Evolutionary conservation across 2,329 filamentous ascomycete genomes (phyloP).

Genomic region (Penicillium sp.): DNA sequence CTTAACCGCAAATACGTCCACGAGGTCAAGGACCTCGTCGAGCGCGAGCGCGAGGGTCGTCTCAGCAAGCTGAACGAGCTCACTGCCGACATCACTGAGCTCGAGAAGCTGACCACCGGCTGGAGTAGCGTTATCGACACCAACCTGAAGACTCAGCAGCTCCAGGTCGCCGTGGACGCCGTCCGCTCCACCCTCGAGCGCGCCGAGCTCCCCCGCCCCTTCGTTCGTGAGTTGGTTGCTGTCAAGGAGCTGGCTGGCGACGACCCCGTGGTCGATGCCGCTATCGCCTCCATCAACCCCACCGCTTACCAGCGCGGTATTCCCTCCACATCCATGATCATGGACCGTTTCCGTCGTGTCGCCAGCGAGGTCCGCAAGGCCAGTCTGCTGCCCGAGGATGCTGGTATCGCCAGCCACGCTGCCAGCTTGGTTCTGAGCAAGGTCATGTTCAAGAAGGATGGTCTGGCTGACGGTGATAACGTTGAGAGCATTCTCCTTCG

Average conservation of each 20-base stretch:
- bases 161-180: constrained; percentile 92
- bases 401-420: constrained; percentile 89
- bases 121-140: constrained; percentile 89
- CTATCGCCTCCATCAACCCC: constrained; percentile 95
- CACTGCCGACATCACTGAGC: constrained; percentile 68
- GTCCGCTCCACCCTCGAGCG: constrained; percentile 79
- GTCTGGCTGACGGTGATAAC: constrained; percentile 74
- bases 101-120: constrained; percentile 79
- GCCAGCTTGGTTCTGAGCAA: constrained; percentile 87
- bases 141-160: constrained; percentile 90
- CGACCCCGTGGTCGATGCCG: constrained; percentile 82
- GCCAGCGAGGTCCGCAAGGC: constrained; percentile 92
- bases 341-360: constrained; percentile 93
- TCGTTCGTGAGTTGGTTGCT: constrained; percentile 86
- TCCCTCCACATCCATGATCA: constrained; percentile 74
- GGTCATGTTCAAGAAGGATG: constrained; percentile 92
- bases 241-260: constrained; percentile 86
- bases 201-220: constrained; percentile 70
- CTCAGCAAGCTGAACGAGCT: constrained; percentile 81
- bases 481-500: constrained; percentile 90
- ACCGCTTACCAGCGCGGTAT: constrained; percentile 89
- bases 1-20: constrained; percentile 79
- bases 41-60: constrained; percentile 80
- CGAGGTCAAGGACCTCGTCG: constrained; percentile 75
- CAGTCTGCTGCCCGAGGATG: constrained; percentile 83